These are phyloP conservation scores for Thuja plicata DNA, from an alignment of 83 land plant genomes.

Conservation along the genomic window DNA sequence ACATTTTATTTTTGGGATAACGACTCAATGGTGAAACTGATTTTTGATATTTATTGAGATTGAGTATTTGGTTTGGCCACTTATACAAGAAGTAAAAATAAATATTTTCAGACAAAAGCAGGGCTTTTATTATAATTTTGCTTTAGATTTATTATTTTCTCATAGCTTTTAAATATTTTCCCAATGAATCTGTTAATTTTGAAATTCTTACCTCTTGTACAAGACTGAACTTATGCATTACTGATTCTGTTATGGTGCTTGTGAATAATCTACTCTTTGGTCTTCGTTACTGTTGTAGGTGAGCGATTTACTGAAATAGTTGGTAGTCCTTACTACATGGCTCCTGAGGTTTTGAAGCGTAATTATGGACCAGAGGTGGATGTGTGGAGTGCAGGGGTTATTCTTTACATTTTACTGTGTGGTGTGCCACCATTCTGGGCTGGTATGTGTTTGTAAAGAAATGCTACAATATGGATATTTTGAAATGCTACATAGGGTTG, in stretches of 20 bases:
- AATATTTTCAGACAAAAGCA: neutral
- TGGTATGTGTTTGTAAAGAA: neutral
- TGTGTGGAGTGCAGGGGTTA: constrained; percentile 15
- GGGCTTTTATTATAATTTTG: neutral
- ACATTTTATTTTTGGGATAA: neutral
- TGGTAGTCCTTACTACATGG: constrained; percentile 17
- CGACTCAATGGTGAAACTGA: neutral
- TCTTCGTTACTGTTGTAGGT: neutral
- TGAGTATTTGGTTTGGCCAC: neutral
- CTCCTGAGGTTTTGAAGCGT: constrained; percentile 16
- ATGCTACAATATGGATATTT: neutral
- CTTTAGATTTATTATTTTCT: neutral
- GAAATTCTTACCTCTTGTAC: neutral
- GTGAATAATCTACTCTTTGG: neutral
- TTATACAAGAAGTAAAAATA: neutral
- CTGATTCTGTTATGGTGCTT: neutral
- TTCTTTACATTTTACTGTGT: constrained; percentile 16
- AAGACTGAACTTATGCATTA: constrained; percentile 1
- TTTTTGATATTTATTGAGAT: neutral
- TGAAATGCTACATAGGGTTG: no score
- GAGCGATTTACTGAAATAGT: constrained; percentile 12
- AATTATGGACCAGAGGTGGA: constrained; percentile 15
- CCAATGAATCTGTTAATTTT: neutral
- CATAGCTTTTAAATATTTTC: neutral
- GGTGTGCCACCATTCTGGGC: constrained; percentile 13